These are phyloP conservation scores for Naumovozyma dairenensis DNA, from an alignment of 805 yeast species.

Conservation along the genomic window DNA sequence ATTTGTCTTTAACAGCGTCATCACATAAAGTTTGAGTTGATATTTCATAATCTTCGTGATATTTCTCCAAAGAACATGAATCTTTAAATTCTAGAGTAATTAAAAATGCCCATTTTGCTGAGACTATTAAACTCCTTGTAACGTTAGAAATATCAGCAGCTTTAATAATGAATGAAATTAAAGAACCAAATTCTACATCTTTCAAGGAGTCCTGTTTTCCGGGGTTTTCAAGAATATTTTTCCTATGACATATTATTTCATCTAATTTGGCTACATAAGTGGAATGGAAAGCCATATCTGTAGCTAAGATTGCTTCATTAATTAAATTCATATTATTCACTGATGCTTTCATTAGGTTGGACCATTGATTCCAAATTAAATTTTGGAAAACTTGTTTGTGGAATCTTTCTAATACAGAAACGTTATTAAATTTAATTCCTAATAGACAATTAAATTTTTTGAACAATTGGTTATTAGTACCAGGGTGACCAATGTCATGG, in stretches of 20 bases:
- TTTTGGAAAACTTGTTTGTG: constrained; percentile 59
- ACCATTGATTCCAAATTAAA: constrained; percentile 45
- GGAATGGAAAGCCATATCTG: constrained; percentile 89
- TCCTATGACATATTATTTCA: constrained; percentile 12
- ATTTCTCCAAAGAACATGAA: constrained; percentile 41
- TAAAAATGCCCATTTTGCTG: constrained; percentile 81
- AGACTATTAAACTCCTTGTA: constrained; percentile 63
- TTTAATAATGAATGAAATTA: constrained; percentile 67
- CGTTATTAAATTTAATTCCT: constrained; percentile 48
- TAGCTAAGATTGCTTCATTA: constrained; percentile 46
- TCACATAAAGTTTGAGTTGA: not conserved
- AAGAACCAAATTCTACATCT: constrained; percentile 29
- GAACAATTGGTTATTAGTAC: constrained; percentile 75
- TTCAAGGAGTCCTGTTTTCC: constrained; percentile 6
- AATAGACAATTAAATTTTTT: constrained; percentile 51
- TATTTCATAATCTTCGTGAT: constrained; percentile 1
- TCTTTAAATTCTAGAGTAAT: constrained; percentile 69
- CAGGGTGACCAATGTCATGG: constrained; percentile 96
- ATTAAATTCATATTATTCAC: constrained; percentile 11
- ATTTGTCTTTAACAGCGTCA: constrained; percentile 1
- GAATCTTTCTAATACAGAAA: constrained; percentile 72
- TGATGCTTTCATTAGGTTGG: constrained; percentile 21
- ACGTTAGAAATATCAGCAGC: constrained; percentile 96
- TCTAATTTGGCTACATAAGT: constrained; percentile 52
- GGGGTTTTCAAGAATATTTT: constrained; percentile 20